A percentile compares a stretch with the other conserved stretches of the same genome.
Evolutionary conservation across 331 rosid species (phyloP).

Genomic region (Malus hybrid): DNA sequence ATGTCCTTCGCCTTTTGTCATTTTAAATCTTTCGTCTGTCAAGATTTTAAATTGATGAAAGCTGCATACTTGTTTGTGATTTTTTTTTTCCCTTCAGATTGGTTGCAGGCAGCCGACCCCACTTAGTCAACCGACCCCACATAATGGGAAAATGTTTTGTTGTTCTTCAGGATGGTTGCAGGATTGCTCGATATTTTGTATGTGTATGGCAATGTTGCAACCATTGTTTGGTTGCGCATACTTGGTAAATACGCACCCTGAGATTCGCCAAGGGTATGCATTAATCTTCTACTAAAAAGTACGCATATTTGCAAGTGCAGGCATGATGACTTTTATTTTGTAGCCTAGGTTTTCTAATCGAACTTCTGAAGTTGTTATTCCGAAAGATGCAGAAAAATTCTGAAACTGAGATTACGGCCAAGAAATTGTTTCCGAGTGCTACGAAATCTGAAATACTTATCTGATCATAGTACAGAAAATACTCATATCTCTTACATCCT

Average conservation of each 20-base stretch:
- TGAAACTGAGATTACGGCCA: neutral
- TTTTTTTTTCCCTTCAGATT: neutral
- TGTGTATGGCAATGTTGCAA: constrained; percentile 9
- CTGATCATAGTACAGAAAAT: neutral
- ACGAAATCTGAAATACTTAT: neutral
- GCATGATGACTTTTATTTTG: neutral
- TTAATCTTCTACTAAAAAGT: neutral
- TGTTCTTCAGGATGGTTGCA: neutral
- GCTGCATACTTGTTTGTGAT: neutral
- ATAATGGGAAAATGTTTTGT: no score
- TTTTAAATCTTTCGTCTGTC: no score
- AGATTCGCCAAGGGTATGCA: neutral
- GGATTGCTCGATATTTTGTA: neutral
- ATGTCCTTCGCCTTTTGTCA: no score
- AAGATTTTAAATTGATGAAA: no score
- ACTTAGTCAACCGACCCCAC: no score
- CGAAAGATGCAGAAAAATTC: neutral
- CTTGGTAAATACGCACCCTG: neutral
- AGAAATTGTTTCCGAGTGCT: neutral
- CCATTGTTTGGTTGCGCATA: constrained; percentile 44
- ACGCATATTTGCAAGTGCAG: neutral
- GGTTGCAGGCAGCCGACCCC: no score
- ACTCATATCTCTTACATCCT: neutral
- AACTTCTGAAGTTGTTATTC: neutral
- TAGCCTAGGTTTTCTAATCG: neutral